Conservation (phyloP, 164 flowering plant genomes). For the Tetrastigma voinierianum region DNA sequence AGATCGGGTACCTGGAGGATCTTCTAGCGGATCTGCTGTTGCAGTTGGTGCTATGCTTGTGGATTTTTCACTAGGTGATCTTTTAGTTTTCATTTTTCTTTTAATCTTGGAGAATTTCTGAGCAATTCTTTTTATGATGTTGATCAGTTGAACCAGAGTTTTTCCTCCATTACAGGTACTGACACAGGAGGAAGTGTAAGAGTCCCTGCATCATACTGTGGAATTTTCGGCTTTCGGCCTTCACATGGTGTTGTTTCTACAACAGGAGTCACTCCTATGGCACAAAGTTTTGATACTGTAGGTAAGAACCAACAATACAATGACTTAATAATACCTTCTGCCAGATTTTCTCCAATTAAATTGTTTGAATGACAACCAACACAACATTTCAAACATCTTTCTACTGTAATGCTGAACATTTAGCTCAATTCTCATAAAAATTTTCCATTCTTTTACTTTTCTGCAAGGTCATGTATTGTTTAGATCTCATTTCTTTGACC, state of each 20-base stretch:
- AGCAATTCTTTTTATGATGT: not conserved
- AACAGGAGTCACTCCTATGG: slow-evolving; percentile 78
- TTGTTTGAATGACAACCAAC: too few species aligned
- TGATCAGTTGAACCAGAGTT: not conserved
- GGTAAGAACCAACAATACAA: slow-evolving; percentile 43
- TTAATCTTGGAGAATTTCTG: not conserved
- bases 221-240: slow-evolving; percentile 86
- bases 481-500: not conserved
- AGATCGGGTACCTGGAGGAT: slow-evolving; percentile 90
- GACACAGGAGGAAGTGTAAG: slow-evolving; percentile 96
- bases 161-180: slow-evolving; percentile 52
- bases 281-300: slow-evolving; percentile 92
- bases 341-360: too few species aligned
- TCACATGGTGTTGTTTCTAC: slow-evolving; percentile 76
- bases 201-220: slow-evolving; percentile 89
- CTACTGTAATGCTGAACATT: too few species aligned
- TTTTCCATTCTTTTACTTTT: too few species aligned
- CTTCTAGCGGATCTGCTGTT: slow-evolving; percentile 97
- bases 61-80: slow-evolving; percentile 82
- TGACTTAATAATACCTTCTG: not conserved
- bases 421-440: too few species aligned
- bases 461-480: too few species aligned
- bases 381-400: too few species aligned
- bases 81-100: not conserved
- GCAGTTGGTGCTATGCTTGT: slow-evolving; percentile 78